Conservation (phyloP, 2,329 filamentous ascomycete genomes). For the Chaetomiaceae sp. region DNA sequence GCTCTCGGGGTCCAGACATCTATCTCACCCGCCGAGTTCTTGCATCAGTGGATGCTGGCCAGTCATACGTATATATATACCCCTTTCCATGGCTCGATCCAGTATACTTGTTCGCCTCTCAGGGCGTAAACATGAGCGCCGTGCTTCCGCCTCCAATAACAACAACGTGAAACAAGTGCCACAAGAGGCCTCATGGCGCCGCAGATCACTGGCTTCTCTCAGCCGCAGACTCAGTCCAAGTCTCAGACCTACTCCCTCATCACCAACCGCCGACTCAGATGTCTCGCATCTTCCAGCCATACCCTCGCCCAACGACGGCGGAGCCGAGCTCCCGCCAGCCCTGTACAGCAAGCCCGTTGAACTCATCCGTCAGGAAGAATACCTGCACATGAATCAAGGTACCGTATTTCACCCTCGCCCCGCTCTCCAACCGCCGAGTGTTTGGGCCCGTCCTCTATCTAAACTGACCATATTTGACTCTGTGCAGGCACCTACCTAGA, state of each 20-base stretch:
- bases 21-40: neutral
- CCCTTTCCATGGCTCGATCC: slow-evolving; percentile 11
- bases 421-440: neutral
- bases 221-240: slow-evolving; percentile 8
- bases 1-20: too few species aligned
- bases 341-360: slow-evolving; percentile 35
- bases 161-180: slow-evolving; percentile 1
- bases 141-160: neutral
- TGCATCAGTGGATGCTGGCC: too few species aligned
- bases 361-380: slow-evolving; percentile 36
- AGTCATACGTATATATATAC: neutral
- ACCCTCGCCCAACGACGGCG: neutral
- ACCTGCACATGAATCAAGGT: slow-evolving; percentile 42
- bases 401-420: too few species aligned
- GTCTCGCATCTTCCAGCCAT: neutral
- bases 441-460: neutral
- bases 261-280: neutral
- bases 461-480: too few species aligned
- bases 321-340: neutral
- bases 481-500: slow-evolving; percentile 53
- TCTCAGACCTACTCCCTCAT: neutral
- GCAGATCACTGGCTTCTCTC: slow-evolving; percentile 19
- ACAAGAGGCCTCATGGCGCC: slow-evolving; percentile 12
- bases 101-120: slow-evolving; percentile 15
- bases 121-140: slow-evolving; percentile 4